Evolutionary conservation across 1,284 basidiomycete species (phyloP).

Genomic region (Chondrostereum purpureum): DNA sequence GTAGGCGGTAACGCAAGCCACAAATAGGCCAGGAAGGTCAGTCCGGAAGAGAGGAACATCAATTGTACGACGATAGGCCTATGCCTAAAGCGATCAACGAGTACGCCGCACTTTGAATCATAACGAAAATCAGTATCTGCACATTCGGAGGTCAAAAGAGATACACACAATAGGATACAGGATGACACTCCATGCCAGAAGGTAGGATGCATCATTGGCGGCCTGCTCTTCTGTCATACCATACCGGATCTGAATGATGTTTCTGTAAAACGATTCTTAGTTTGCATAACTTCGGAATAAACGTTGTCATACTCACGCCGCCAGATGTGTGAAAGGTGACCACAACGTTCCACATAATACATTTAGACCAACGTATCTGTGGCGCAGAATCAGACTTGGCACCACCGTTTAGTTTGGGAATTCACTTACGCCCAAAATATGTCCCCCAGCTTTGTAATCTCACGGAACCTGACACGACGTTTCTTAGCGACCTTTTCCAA

Average conservation of each 20-base stretch:
- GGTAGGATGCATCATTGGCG: constrained; percentile 60
- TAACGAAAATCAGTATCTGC: constrained; percentile 3
- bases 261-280: no score
- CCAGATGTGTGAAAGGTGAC: constrained; percentile 73
- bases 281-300: constrained; percentile 1
- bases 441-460: constrained; percentile 65
- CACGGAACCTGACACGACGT: constrained; percentile 49
- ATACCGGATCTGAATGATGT: constrained; percentile 68
- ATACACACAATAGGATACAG: constrained; percentile 60
- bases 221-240: constrained; percentile 53
- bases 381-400: not conserved
- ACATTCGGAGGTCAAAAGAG: constrained; percentile 1
- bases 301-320: constrained; percentile 44
- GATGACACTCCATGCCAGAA: constrained; percentile 69
- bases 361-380: constrained; percentile 65
- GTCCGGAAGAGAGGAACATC: constrained; percentile 51
- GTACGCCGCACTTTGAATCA: constrained; percentile 46
- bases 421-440: constrained; percentile 69
- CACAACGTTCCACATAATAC: constrained; percentile 73
- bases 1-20: constrained; percentile 61
- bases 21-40: constrained; percentile 57
- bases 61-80: constrained; percentile 52
- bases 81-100: constrained; percentile 54
- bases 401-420: not conserved
- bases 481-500: constrained; percentile 60